Percentiles rank a stretch among this genome's conserved stretches.
These are phyloP conservation scores for Mariannaea sp. DNA, from an alignment of 2,329 filamentous ascomycete species.

Conservation along the genomic window DNA sequence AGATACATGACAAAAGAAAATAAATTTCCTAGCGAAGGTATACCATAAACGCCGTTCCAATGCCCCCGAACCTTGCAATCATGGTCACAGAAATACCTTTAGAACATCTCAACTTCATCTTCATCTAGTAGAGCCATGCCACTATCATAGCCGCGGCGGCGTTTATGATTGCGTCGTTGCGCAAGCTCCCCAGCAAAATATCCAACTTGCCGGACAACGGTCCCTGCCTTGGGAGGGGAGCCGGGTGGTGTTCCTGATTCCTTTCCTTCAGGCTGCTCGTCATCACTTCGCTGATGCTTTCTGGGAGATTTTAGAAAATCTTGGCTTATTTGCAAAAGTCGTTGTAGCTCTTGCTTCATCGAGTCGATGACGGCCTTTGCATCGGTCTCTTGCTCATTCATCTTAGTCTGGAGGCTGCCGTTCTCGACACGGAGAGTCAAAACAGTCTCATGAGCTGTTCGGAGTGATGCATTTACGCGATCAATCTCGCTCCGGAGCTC, in stretches of 20 bases:
- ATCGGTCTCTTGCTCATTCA: constrained; percentile 46
- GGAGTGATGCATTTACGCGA: constrained; percentile 50
- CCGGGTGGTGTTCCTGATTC: constrained; percentile 2
- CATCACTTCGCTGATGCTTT: constrained; percentile 18
- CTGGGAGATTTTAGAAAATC: constrained; percentile 47
- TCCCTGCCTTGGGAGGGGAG: constrained; percentile 19
- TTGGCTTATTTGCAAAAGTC: constrained; percentile 53
- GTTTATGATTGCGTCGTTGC: constrained; percentile 46
- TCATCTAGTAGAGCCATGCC: constrained; percentile 61
- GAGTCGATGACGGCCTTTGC: constrained; percentile 53
- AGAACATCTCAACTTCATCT: constrained; percentile 49
- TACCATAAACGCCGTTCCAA: constrained; percentile 20
- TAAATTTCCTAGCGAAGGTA: constrained; percentile 19
- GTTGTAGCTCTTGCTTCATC: constrained; percentile 57
- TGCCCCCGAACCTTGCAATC: neutral
- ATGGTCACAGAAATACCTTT: neutral
- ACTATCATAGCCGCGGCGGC: constrained; percentile 55
- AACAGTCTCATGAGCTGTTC: constrained; percentile 53
- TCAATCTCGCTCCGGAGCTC: constrained; percentile 57
- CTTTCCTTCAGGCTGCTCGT: neutral
- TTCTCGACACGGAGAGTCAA: constrained; percentile 54
- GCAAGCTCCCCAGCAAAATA: constrained; percentile 38
- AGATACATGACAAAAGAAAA: constrained; percentile 23
- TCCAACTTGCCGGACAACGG: constrained; percentile 23
- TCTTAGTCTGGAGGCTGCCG: constrained; percentile 41